A percentile compares a stretch with the other conserved stretches of the same genome.
Conservation (phyloP, 805 yeast species). For the Saccharomycopsis guyanensis region DNA sequence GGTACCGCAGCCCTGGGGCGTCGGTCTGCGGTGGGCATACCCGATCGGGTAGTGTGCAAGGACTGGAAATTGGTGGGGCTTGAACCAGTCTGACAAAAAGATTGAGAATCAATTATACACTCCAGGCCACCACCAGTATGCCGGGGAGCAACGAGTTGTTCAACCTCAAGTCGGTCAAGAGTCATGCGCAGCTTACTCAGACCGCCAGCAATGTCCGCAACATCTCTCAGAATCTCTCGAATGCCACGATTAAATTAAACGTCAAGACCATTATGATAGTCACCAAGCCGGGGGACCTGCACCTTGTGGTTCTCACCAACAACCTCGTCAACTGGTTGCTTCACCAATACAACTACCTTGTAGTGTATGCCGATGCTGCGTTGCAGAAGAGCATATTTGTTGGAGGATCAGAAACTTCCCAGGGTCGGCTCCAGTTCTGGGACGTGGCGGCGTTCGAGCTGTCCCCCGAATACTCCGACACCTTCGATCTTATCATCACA, state of each 20-base stretch:
- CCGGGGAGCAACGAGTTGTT: constrained; percentile 6
- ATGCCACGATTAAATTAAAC: constrained; percentile 64
- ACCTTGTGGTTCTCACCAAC: constrained; percentile 65
- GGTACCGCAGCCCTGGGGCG: too few relatives aligned
- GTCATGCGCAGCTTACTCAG: constrained; percentile 71
- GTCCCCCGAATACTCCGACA: constrained; percentile 25
- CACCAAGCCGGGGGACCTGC: constrained; percentile 84
- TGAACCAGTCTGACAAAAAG: too few relatives aligned
- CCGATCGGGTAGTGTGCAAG: too few relatives aligned
- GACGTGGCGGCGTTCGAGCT: constrained; percentile 27
- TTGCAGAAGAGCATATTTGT: constrained; percentile 33
- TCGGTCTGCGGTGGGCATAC: too few relatives aligned
- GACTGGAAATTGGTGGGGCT: too few relatives aligned
- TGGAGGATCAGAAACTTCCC: constrained; percentile 1
- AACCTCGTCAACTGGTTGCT: constrained; percentile 77
- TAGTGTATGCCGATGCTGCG: constrained; percentile 68
- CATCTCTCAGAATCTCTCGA: constrained; percentile 61
- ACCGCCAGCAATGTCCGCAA: constrained; percentile 76
- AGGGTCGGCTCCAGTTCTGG: constrained; percentile 33
- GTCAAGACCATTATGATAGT: constrained; percentile 70
- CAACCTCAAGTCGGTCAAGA: constrained; percentile 47
- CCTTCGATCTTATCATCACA: constrained; percentile 51
- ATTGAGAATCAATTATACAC: too few relatives aligned
- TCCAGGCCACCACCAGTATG: too few relatives aligned
- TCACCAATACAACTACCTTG: constrained; percentile 30